Base-by-base conservation (phyloP, 805 yeast genomes). In the Saturnispora dispora region DNA sequence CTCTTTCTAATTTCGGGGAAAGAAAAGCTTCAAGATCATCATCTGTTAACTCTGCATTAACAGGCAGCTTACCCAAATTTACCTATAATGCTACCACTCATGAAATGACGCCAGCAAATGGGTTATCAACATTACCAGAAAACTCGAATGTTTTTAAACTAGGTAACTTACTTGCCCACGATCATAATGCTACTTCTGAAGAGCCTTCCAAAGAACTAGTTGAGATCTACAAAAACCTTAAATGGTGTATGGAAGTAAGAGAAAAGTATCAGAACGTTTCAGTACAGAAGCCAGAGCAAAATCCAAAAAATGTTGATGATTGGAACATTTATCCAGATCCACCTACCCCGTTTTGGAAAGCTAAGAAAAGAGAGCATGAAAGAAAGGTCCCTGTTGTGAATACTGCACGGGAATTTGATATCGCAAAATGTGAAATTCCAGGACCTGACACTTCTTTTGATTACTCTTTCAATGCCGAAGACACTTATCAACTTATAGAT, bases 261-360 rank as follows among this genome's bases (percentile, higher is more conserved):
- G 81, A 78, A 58, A 85, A 82, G 62, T 93, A 91, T 65, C 84
- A 85, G 67, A 60, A 67, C 2, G 57, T 78, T 10, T 88, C 97
- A 1, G 57, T 79, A 49, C 99, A 93, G 69, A 71, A 79, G 51
- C 85, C 83, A 44, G 63, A 69, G 36, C 85, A 82, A 59, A 93
- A 93, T 66, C 99, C 99, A 2, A 89, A 91, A 63, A 91, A 95
- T 67, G 62, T 60, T 25, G 72, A 72, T 9, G 69, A 65, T 39
- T 93, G 98, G 98, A 63, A 63, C 15, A 82, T 93, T 47, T 91
- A 90, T 63, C 99, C 99, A 0, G 80, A 83, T 10, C 97, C 98
- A 1, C 99, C 99, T 13, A 81, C 81, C 57, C 97, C 99, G 3
- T 82, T 91, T 59, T 82, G 93, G 82, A 76, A 84, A 13, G 55